Conservation (phyloP, 2,329 filamentous ascomycete species). For the Claviceps citrina region DNA sequence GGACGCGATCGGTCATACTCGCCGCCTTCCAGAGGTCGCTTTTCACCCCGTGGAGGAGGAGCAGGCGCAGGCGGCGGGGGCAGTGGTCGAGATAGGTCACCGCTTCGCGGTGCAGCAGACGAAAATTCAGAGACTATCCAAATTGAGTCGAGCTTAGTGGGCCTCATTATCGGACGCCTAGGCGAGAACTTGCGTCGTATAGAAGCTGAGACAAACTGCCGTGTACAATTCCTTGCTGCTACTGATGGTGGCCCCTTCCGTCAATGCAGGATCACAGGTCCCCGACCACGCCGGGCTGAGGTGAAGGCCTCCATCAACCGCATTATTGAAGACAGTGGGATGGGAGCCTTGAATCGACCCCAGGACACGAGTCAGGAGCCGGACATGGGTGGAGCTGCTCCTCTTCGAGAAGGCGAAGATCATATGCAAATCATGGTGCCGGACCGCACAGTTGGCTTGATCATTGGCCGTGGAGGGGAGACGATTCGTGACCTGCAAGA, state of each 20-base stretch:
- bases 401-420: constrained; percentile 64
- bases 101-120: constrained; percentile 34
- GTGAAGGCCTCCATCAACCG: constrained; percentile 72
- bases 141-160: constrained; percentile 75
- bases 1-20: constrained; percentile 62
- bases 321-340: constrained; percentile 65
- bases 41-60: constrained; percentile 42
- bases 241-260: constrained; percentile 59
- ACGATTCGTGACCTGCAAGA: constrained; percentile 88
- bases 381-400: constrained; percentile 23
- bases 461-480: constrained; percentile 86
- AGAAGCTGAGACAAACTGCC: constrained; percentile 65
- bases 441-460: constrained; percentile 79
- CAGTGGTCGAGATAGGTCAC: constrained; percentile 43
- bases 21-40: constrained; percentile 41
- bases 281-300: constrained; percentile 52
- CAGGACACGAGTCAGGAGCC: constrained; percentile 26
- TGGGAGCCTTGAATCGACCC: constrained; percentile 32
- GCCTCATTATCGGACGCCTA: constrained; percentile 78
- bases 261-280: constrained; percentile 74
- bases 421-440: constrained; percentile 89
- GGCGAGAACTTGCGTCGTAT: constrained; percentile 80
- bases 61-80: constrained; percentile 18
- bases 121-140: constrained; percentile 69
- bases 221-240: constrained; percentile 76